Percentiles rank a stretch among this genome's conserved stretches.
Evolutionary conservation across 106 monocot genomes (phyloP).

Genomic region (Dendrobium catenatum): DNA sequence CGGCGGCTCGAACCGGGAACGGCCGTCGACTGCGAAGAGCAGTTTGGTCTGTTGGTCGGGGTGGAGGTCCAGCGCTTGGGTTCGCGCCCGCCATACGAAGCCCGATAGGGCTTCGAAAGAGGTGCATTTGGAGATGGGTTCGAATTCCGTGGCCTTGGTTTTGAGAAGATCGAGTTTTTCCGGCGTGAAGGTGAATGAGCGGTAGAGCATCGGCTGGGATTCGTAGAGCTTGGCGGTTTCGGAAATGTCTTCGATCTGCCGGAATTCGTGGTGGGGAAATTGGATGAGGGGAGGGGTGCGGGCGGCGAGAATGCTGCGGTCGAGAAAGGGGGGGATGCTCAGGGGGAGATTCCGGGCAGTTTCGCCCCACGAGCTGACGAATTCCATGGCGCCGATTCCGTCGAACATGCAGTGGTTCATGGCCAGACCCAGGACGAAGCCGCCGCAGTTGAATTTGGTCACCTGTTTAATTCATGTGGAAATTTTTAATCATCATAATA

Average conservation of each 20-base stretch:
- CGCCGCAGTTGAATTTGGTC: conserved; percentile 75
- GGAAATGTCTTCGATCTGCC: conserved; percentile 50
- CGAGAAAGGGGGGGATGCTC: conserved; percentile 45
- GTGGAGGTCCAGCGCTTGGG: conserved; percentile 29
- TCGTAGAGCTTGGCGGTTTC: conserved; percentile 33
- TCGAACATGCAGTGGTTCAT: conserved; percentile 98
- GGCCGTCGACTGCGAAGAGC: conserved; percentile 75
- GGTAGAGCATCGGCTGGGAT: conserved; percentile 39
- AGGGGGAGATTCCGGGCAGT: conserved; percentile 50
- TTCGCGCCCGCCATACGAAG: conserved; percentile 65
- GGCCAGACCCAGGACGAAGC: conserved; percentile 62
- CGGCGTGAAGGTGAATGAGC: conserved; percentile 55
- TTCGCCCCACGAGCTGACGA: conserved; percentile 81
- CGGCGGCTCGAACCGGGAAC: conserved; percentile 50
- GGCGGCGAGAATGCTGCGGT: conserved; percentile 48
- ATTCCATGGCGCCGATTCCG: conserved; percentile 77
- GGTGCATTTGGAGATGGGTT: conserved; percentile 28
- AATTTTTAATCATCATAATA: no score
- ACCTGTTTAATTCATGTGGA: conserved; percentile 29
- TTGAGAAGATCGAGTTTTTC: conserved; percentile 37
- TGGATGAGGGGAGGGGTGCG: conserved; percentile 38
- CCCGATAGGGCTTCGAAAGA: conserved; percentile 67
- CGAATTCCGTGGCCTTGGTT: conserved; percentile 22
- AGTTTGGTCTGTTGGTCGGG: conserved; percentile 64
- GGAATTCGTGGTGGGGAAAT: conserved; percentile 59